A percentile compares a stretch with the other conserved stretches of the same genome.
phyloP scores from a whole-genome alignment of 2,329 filamentous ascomycete species.

The Fusarium dimerum region DNA sequence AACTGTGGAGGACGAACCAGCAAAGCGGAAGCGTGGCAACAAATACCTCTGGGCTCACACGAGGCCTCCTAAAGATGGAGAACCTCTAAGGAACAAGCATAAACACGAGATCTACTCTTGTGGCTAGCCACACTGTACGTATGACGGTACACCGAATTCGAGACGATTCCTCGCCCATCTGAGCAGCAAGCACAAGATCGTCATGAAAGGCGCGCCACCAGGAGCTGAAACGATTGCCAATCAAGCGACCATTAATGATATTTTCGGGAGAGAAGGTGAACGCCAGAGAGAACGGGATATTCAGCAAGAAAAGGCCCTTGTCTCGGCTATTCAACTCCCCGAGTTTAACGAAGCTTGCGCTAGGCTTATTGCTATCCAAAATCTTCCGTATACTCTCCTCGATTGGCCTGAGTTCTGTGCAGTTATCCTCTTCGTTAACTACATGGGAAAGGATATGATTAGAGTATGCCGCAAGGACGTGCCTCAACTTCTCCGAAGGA shows the following conservation, averaged over 20 bases:
- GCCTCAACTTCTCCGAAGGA: neutral
- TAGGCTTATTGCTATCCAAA: neutral
- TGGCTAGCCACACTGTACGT: constrained; percentile 1
- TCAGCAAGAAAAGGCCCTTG: neutral
- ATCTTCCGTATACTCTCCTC: neutral
- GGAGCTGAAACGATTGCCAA: neutral
- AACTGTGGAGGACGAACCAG: neutral
- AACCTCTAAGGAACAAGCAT: constrained; percentile 1
- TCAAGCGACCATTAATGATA: neutral
- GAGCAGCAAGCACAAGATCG: constrained; percentile 1
- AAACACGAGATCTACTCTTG: constrained; percentile 1
- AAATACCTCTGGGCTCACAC: constrained; percentile 1
- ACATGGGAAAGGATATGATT: constrained; percentile 1
- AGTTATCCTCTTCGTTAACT: neutral
- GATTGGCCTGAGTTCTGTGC: neutral
- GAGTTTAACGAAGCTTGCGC: constrained; percentile 1
- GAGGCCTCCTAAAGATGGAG: constrained; percentile 1
- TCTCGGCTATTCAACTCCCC: neutral
- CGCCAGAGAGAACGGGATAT: neutral
- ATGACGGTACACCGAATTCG: neutral
- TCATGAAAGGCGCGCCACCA: neutral
- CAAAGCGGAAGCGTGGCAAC: constrained; percentile 1
- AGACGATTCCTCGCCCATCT: neutral
- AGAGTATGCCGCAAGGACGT: constrained; percentile 1
- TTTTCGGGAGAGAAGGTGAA: neutral